Conservation (phyloP, 1,139 yeast species). For the Hemisphaericaspora xylanilytica region DNA sequence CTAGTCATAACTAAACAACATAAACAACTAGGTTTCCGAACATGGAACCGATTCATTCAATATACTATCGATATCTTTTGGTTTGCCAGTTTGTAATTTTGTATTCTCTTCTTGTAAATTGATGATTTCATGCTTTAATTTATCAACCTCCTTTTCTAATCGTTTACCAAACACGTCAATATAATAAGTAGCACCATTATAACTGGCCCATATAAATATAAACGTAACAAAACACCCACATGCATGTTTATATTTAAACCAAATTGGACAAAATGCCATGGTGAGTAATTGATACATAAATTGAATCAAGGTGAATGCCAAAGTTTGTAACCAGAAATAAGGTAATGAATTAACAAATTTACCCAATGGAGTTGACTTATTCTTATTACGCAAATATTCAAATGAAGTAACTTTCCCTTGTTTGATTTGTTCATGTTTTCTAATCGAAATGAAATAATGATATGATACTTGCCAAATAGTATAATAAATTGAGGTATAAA, state of each 20-base stretch:
- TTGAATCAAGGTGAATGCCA: slow-evolving; percentile 84
- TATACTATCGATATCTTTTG: background rate
- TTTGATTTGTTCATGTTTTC: slow-evolving; percentile 74
- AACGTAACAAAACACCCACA: slow-evolving; percentile 67
- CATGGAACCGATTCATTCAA: background rate
- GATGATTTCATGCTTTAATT: slow-evolving; percentile 66
- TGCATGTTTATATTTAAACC: slow-evolving; percentile 68
- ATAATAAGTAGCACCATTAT: slow-evolving; percentile 94
- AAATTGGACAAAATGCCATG: slow-evolving; percentile 84
- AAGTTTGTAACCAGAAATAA: slow-evolving; percentile 74
- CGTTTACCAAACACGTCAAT: slow-evolving; percentile 87
- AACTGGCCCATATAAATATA: slow-evolving; percentile 76
- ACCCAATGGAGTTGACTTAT: slow-evolving; percentile 67
- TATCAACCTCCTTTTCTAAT: slow-evolving; percentile 76
- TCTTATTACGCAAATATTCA: slow-evolving; percentile 73
- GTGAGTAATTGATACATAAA: slow-evolving; percentile 84
- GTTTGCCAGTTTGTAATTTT: slow-evolving; percentile 19
- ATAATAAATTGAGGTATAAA: slow-evolving; percentile 81
- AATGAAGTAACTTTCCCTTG: slow-evolving; percentile 88
- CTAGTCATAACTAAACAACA: too few relatives aligned
- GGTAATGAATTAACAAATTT: slow-evolving; percentile 78
- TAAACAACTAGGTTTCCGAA: too few relatives aligned
- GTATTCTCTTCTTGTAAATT: slow-evolving; percentile 56
- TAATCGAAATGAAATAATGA: slow-evolving; percentile 87
- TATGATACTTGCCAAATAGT: slow-evolving; percentile 89